Evolutionary conservation across 805 yeast species (phyloP).

Genomic region (Wickerhamiella sergipiensis): DNA sequence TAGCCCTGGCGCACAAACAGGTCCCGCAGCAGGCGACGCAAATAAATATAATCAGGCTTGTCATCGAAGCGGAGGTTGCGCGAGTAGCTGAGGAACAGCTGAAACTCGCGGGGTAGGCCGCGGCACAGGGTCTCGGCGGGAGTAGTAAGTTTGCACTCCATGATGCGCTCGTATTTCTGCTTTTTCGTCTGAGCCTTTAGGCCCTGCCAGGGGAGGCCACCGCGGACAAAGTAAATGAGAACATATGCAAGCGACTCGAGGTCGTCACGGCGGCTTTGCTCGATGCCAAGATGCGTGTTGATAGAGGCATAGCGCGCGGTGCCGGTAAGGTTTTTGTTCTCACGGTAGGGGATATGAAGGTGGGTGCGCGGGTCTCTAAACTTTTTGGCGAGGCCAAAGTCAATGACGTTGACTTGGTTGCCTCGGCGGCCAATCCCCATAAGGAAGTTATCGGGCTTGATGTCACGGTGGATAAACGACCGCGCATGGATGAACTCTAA

Average conservation of each 20-base stretch:
- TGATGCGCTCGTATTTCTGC: constrained; percentile 90
- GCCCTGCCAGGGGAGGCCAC: constrained; percentile 98
- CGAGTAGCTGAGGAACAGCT: constrained; percentile 75
- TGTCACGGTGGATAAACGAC: constrained; percentile 75
- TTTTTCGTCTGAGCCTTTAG: constrained; percentile 92
- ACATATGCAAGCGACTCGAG: constrained; percentile 91
- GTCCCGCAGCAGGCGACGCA: constrained; percentile 82
- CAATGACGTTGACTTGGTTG: constrained; percentile 88
- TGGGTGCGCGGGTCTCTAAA: constrained; percentile 90
- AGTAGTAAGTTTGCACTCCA: constrained; percentile 88
- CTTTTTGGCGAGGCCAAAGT: constrained; percentile 87
- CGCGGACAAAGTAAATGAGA: constrained; percentile 84
- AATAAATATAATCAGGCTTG: constrained; percentile 83
- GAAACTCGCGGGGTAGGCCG: constrained; percentile 85
- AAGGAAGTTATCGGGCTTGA: constrained; percentile 70
- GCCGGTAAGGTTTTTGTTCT: constrained; percentile 91
- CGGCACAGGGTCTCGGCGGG: constrained; percentile 75
- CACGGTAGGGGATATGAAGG: constrained; percentile 89
- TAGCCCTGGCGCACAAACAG: constrained; percentile 77
- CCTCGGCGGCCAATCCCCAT: constrained; percentile 91
- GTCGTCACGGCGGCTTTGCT: constrained; percentile 93
- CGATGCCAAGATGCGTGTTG: constrained; percentile 93
- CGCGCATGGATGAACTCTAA: constrained; percentile 92
- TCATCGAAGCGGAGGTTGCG: constrained; percentile 88
- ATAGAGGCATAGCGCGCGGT: constrained; percentile 94